These are phyloP conservation scores for Aspergillus japonicus DNA, from an alignment of 2,329 filamentous ascomycete species.

Conservation along the genomic window DNA sequence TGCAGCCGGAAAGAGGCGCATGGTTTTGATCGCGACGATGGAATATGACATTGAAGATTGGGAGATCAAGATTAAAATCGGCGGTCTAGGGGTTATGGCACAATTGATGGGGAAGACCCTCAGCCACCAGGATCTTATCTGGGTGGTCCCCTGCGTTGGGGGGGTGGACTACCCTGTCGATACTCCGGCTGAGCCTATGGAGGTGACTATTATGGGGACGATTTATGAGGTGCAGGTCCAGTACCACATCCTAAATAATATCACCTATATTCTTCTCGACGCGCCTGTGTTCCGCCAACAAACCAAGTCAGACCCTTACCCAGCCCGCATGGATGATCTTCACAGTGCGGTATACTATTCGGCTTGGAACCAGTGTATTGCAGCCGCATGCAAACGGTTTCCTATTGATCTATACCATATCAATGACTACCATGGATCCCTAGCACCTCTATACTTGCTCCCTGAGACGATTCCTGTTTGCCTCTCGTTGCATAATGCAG, in stretches of 20 bases:
- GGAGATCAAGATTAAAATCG: constrained; percentile 69
- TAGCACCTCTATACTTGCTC: constrained; percentile 64
- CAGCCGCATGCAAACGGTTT: constrained; percentile 61
- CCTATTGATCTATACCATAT: constrained; percentile 63
- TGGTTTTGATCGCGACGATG: constrained; percentile 66
- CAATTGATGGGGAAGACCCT: constrained; percentile 66
- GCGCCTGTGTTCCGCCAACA: constrained; percentile 65
- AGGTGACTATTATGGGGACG: constrained; percentile 59
- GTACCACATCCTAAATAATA: constrained; percentile 62
- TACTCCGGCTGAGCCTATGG: constrained; percentile 58
- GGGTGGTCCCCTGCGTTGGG: constrained; percentile 60
- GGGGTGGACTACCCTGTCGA: constrained; percentile 63
- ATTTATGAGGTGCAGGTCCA: constrained; percentile 62
- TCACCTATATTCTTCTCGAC: constrained; percentile 66
- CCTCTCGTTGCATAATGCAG: constrained; percentile 65
- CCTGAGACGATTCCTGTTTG: constrained; percentile 61
- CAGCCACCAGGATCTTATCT: constrained; percentile 62
- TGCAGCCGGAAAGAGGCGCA: constrained; percentile 40
- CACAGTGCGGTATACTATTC: constrained; percentile 66
- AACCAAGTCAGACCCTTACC: constrained; percentile 61
- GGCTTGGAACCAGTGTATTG: constrained; percentile 68
- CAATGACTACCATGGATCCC: constrained; percentile 63
- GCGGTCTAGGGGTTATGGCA: constrained; percentile 67
- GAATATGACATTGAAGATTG: constrained; percentile 70
- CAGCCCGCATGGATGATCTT: constrained; percentile 66